phyloP scores from a whole-genome alignment of 441 rosid genomes.

The Breynia disticha region DNA sequence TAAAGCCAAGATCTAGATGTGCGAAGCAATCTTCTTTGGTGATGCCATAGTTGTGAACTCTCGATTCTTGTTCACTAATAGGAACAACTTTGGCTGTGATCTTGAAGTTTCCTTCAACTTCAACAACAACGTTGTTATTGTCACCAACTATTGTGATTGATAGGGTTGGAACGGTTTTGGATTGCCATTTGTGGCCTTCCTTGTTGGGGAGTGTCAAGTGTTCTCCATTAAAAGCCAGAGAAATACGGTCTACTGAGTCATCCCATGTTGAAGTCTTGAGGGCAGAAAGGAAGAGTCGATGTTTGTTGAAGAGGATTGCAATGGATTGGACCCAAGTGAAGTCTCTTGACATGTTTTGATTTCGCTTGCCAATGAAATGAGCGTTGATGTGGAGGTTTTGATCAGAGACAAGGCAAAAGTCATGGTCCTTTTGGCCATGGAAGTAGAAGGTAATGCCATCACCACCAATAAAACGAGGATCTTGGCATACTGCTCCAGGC shows the following conservation, averaged over 20 bases:
- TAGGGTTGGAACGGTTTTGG: neutral
- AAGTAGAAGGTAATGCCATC: too few species aligned
- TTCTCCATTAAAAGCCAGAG: slow-evolving; percentile 2
- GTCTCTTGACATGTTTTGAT: too few species aligned
- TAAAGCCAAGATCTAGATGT: slow-evolving; percentile 2
- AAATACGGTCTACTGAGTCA: slow-evolving; percentile 2
- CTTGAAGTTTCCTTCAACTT: slow-evolving; percentile 1
- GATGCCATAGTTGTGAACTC: slow-evolving; percentile 1
- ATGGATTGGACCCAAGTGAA: slow-evolving; percentile 7
- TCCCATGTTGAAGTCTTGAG: slow-evolving; percentile 5
- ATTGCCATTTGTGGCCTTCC: slow-evolving; percentile 1
- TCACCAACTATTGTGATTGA: neutral
- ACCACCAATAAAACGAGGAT: too few species aligned
- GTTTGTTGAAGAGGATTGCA: slow-evolving; percentile 5
- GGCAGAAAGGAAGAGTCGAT: slow-evolving; percentile 1
- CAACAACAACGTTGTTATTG: neutral
- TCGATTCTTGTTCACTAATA: neutral
- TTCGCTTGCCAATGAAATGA: too few species aligned
- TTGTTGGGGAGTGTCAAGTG: neutral
- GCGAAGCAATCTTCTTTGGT: slow-evolving; percentile 4
- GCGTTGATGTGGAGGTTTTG: too few species aligned
- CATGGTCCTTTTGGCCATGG: too few species aligned
- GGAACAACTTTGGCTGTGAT: slow-evolving; percentile 2
- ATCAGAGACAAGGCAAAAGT: too few species aligned
- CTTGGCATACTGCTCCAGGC: too few species aligned